Base-by-base conservation (phyloP, 2,329 filamentous ascomycete species). In the Sporothrix schenckii region DNA sequence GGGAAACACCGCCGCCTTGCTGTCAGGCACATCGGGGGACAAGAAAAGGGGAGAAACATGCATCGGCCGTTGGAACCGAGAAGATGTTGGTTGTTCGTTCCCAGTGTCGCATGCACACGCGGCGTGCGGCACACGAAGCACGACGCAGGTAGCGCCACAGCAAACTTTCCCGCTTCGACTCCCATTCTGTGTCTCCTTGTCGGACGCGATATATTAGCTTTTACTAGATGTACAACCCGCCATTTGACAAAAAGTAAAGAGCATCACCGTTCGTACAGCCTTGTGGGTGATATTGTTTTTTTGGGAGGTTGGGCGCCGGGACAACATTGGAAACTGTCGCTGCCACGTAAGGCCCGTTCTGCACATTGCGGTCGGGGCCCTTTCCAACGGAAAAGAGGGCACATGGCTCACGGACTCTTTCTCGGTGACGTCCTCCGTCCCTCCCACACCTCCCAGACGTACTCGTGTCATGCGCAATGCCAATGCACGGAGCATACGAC, bases 401-500 rank as follows among this genome's bases (percentile, higher is more conserved):
- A 63, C 58, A 47, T 7, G 4, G 30, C 39, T 27, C 6, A n/a
- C 10, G 52, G 24, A 47, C 47, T 16, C 61, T 44, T 52, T 2
- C 61, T 53, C 24, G 34, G n/a, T 41, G 30, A 39, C 27, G 27
- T 52, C 61, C 47, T 53, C n/a, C 39, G 14, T 63, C 58, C 63
- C 47, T 30, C 47, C 63, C 56, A 41, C 56, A 10, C 11, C 56
- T 61, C 4, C 56, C 19, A 52, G 47, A 47, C 61, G 52, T 30
- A 24, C 49, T 66, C 27, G 63, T 54, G 27, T 53, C 49, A 27
- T 66, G 63, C 56, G 34, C 34, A 61, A 24, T 61, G 56, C 63
- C 10, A 41, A 41, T 66, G 63, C 63, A 39, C 63, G 4, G 27
- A 66, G 53, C 63, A 44, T 53, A 66, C 30, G 63, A 66, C 30